Conservation (phyloP, 192 early-diverging fungal species). For the Nowakowskiella sp. region DNA sequence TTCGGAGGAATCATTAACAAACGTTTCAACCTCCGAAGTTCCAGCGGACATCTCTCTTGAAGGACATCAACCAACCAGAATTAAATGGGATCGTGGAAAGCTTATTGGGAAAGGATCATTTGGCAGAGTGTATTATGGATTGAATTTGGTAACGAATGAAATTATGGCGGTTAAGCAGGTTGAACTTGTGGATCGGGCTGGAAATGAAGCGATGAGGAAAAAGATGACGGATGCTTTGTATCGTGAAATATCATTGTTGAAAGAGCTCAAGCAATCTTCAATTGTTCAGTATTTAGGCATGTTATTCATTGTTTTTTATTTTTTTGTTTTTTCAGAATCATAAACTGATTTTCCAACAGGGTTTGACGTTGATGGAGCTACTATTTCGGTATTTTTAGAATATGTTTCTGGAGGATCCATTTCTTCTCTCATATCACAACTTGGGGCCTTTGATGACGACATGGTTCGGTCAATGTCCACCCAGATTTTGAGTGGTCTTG, state of each 20-base stretch:
- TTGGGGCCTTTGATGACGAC: constrained; percentile 79
- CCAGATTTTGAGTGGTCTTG: constrained; percentile 87
- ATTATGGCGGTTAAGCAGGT: constrained; percentile 59
- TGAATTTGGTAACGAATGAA: constrained; percentile 64
- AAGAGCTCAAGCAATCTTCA: constrained; percentile 88
- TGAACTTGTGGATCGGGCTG: constrained; percentile 14
- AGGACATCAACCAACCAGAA: not conserved
- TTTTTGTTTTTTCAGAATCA: not conserved
- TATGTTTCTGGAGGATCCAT: constrained; percentile 98
- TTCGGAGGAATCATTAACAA: no score
- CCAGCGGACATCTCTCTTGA: no score
- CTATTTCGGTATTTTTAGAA: constrained; percentile 90
- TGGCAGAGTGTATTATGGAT: constrained; percentile 66
- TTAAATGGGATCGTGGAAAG: constrained; percentile 38
- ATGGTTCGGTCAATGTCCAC: constrained; percentile 75
- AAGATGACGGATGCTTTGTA: constrained; percentile 80
- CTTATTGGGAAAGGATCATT: constrained; percentile 81
- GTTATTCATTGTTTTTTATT: not conserved
- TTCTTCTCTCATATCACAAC: constrained; percentile 70
- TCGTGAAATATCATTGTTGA: constrained; percentile 81
- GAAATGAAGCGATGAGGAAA: not conserved
- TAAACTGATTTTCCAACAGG: constrained; percentile 28
- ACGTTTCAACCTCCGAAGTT: no score
- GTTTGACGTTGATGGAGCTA: constrained; percentile 63
- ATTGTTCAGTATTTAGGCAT: constrained; percentile 90